These are phyloP conservation scores for Aspergillus terreus DNA, from an alignment of 2,329 filamentous ascomycete species.

Conservation along the genomic window DNA sequence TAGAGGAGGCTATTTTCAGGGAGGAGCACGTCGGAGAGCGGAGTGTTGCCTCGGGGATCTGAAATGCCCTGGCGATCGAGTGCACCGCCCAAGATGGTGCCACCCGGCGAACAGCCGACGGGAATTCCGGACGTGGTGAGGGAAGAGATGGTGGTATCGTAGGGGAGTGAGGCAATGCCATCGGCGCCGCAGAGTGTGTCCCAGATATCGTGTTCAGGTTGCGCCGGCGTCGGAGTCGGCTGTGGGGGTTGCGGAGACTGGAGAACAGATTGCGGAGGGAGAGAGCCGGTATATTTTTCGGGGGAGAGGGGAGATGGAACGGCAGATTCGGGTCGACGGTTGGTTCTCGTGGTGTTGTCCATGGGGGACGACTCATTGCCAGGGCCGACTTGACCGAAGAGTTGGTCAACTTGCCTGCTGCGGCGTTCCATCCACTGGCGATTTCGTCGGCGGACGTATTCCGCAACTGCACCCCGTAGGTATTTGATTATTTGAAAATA, in stretches of 20 bases:
- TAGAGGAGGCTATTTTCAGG: constrained; percentile 32
- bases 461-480: constrained; percentile 35
- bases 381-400: constrained; percentile 37
- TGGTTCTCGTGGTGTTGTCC: constrained; percentile 7
- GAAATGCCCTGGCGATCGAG: constrained; percentile 7
- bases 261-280: constrained; percentile 3
- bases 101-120: constrained; percentile 29
- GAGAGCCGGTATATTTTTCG: constrained; percentile 15
- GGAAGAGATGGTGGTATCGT: constrained; percentile 29
- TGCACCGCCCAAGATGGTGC: constrained; percentile 20
- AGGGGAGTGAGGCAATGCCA: constrained; percentile 19
- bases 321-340: constrained; percentile 6
- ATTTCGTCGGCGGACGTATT: constrained; percentile 36
- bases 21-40: constrained; percentile 30
- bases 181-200: constrained; percentile 23
- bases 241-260: constrained; percentile 10
- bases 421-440: constrained; percentile 38
- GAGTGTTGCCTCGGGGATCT: constrained; percentile 23
- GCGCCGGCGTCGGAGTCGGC: constrained; percentile 7
- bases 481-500: constrained; percentile 37
- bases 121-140: constrained; percentile 32
- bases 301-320: constrained; percentile 23
- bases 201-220: constrained; percentile 25
- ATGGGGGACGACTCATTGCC: constrained; percentile 8
- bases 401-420: constrained; percentile 39